Evolutionary conservation across 306 rosid species (phyloP).

Genomic region (Adenanthera pavonina): DNA sequence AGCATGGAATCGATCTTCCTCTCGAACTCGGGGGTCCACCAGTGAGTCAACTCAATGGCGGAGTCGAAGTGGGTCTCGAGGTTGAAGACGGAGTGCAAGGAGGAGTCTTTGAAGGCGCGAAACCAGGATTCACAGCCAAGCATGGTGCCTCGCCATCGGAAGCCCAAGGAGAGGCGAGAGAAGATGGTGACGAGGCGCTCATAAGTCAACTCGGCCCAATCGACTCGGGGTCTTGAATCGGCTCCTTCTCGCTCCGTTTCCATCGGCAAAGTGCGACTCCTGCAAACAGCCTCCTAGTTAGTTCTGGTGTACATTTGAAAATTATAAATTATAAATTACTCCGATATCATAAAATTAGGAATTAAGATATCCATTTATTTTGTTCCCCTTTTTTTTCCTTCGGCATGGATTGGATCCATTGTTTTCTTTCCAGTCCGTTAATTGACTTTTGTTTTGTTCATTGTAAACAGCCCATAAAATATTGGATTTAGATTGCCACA

Average conservation of each 20-base stretch:
- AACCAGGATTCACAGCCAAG: constrained; percentile 80
- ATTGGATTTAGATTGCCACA: no score
- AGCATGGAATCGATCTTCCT: constrained; percentile 77
- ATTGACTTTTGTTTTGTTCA: no score
- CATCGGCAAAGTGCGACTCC: constrained; percentile 35
- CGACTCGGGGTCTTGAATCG: constrained; percentile 38
- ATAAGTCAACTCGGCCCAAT: constrained; percentile 81
- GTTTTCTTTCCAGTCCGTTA: no score
- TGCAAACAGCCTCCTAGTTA: no score
- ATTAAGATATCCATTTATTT: no score
- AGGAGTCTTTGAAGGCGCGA: constrained; percentile 66
- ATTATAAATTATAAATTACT: no score
- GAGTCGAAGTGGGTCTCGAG: constrained; percentile 64
- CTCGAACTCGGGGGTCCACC: constrained; percentile 77
- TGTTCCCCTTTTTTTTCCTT: no score
- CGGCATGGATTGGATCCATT: no score
- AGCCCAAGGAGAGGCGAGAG: constrained; percentile 65
- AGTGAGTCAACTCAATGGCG: constrained; percentile 53
- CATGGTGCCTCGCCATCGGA: constrained; percentile 78
- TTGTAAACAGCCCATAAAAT: no score
- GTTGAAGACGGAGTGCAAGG: constrained; percentile 65
- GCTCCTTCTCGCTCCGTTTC: constrained; percentile 26
- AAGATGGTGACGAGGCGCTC: constrained; percentile 79
- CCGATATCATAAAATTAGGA: no score
- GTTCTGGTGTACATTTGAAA: no score